These are phyloP conservation scores for Starmerella potacharoeniae DNA, from an alignment of 805 yeast species.

Conservation along the genomic window DNA sequence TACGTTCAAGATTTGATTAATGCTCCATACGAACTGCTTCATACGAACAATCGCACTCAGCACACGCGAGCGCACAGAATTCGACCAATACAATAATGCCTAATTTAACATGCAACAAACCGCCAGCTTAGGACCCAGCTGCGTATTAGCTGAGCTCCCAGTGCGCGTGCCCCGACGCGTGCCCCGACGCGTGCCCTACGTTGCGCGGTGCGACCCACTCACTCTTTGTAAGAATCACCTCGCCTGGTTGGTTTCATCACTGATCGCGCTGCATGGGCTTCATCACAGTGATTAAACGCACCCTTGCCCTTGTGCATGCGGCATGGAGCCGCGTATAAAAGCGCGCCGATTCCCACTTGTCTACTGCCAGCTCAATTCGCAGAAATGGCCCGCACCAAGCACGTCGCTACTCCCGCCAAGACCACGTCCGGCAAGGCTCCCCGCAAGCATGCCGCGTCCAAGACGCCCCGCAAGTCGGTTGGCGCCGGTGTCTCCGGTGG, in stretches of 20 bases:
- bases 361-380: background rate
- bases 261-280: background rate
- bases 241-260: background rate
- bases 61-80: no score
- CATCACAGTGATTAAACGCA: background rate
- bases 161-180: no score
- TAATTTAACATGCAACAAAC: no score
- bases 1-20: no score
- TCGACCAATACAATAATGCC: no score
- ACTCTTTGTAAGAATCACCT: background rate
- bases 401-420: slow-evolving; percentile 64
- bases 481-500: slow-evolving; percentile 66
- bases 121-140: no score
- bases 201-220: background rate
- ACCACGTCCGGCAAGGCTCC: slow-evolving; percentile 90
- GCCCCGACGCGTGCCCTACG: no score
- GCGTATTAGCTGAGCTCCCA: no score
- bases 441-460: slow-evolving; percentile 82
- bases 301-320: background rate
- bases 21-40: no score
- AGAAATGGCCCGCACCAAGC: slow-evolving; percentile 36
- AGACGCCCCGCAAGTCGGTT: slow-evolving; percentile 84
- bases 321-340: background rate
- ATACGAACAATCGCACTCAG: no score
- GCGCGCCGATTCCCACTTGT: background rate